Conservation (phyloP, 2,329 filamentous ascomycete genomes). For the Magnaporthiopsis rhizophila region DNA sequence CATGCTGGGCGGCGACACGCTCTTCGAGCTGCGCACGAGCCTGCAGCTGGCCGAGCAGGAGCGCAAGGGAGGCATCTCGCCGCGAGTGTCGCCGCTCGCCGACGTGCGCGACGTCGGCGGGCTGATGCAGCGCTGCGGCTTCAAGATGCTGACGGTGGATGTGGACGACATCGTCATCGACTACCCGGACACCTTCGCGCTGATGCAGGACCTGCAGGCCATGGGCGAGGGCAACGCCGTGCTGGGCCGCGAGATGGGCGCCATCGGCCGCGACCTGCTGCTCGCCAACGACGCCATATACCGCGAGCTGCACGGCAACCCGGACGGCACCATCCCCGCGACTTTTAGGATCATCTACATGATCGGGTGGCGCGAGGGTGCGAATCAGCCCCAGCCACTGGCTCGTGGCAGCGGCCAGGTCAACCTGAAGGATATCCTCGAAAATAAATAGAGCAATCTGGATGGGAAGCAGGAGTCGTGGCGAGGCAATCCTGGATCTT, state of each 20-base stretch:
- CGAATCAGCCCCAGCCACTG: conserved; percentile 70
- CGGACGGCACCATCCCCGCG: conserved; percentile 69
- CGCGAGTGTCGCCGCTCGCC: conserved; percentile 83
- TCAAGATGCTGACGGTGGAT: conserved; percentile 93
- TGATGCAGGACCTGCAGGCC: conserved; percentile 90
- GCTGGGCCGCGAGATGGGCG: conserved; percentile 71
- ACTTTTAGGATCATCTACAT: conserved; percentile 96
- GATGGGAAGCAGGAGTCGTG: not conserved
- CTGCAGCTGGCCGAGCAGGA: conserved; percentile 90
- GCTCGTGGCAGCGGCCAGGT: conserved; percentile 77
- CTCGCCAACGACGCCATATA: conserved; percentile 87
- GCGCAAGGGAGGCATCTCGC: conserved; percentile 80
- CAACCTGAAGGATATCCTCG: conserved; percentile 75
- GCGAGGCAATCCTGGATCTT: not conserved
- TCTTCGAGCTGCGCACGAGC: conserved; percentile 89
- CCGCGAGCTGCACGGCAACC: conserved; percentile 74
- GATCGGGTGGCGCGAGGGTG: conserved; percentile 94
- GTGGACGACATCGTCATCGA: conserved; percentile 96
- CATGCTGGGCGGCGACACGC: conserved; percentile 91
- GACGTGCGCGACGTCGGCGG: conserved; percentile 90
- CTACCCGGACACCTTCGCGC: conserved; percentile 78
- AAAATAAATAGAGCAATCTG: conserved; percentile 29
- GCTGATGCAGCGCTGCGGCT: conserved; percentile 76
- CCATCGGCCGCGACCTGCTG: conserved; percentile 73
- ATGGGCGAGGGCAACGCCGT: conserved; percentile 96